A percentile compares a stretch with the other conserved stretches of the same genome.
Evolutionary conservation across 2,329 filamentous ascomycete species (phyloP).

Genomic region (Xylaria sp.): DNA sequence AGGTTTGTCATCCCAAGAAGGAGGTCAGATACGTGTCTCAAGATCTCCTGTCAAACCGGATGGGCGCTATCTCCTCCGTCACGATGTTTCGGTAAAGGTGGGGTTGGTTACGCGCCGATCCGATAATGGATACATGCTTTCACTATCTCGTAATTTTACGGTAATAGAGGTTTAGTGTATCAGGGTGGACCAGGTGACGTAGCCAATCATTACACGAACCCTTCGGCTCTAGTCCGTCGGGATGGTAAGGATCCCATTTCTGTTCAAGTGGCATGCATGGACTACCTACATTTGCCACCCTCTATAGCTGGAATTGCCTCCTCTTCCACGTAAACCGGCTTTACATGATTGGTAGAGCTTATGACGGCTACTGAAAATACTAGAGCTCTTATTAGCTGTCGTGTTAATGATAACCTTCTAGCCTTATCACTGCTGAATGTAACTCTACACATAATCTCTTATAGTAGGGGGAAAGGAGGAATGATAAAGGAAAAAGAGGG

Average conservation of each 20-base stretch:
- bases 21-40: conserved; percentile 22
- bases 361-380: too few relatives aligned
- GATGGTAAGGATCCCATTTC: neutral
- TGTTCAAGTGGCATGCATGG: neutral
- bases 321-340: neutral
- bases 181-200: conserved; percentile 24
- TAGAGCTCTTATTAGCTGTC: neutral
- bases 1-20: conserved; percentile 1
- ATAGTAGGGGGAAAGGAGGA: neutral
- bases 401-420: neutral
- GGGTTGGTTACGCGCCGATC: conserved; percentile 23
- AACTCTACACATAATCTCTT: neutral
- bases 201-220: conserved; percentile 9
- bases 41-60: conserved; percentile 16
- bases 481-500: neutral
- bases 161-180: conserved; percentile 6
- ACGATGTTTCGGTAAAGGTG: conserved; percentile 16
- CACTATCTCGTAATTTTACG: conserved; percentile 17
- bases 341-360: neutral
- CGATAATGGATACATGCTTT: conserved; percentile 23
- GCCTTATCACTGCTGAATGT: neutral
- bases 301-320: neutral
- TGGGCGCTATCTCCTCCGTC: conserved; percentile 4
- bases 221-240: neutral
- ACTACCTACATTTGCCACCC: conserved; percentile 2